Evolutionary conservation across 2,329 filamentous ascomycete genomes (phyloP).

Genomic region (Daldinia sp.): DNA sequence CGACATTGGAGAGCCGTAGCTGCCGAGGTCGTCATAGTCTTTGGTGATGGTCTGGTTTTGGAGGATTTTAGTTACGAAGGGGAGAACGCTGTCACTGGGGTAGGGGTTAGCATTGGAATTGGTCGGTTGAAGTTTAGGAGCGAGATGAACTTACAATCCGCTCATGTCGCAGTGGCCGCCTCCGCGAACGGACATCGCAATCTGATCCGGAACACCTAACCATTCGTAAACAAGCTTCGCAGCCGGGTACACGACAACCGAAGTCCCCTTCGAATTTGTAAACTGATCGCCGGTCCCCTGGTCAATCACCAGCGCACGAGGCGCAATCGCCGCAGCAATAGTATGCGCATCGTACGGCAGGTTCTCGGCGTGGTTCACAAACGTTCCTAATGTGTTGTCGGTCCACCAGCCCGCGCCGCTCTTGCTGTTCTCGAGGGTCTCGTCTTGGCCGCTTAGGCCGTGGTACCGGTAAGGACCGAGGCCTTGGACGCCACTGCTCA

Average conservation of each 20-base stretch:
- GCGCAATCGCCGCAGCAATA: conserved; percentile 65
- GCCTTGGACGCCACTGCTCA: conserved; percentile 65
- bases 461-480: conserved; percentile 61
- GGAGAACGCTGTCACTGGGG: conserved; percentile 53
- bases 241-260: conserved; percentile 59
- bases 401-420: conserved; percentile 65
- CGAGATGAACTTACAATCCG: conserved; percentile 52
- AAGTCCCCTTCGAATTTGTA: conserved; percentile 58
- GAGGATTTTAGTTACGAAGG: conserved; percentile 58
- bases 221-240: conserved; percentile 64
- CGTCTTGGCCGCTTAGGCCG: conserved; percentile 54
- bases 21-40: conserved; percentile 55
- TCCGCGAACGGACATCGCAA: conserved; percentile 56
- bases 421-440: conserved; percentile 59
- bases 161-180: conserved; percentile 60
- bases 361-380: conserved; percentile 61
- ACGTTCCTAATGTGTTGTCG: conserved; percentile 60
- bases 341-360: conserved; percentile 67
- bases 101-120: conserved; percentile 19
- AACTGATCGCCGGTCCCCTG: conserved; percentile 61
- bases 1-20: conserved; percentile 54
- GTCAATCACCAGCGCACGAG: conserved; percentile 62
- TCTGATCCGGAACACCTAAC: conserved; percentile 58
- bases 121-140: neutral
- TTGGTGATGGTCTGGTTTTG: conserved; percentile 55